phyloP scores from a whole-genome alignment of 148 eudicot genomes.

The Beta vulgaris region DNA sequence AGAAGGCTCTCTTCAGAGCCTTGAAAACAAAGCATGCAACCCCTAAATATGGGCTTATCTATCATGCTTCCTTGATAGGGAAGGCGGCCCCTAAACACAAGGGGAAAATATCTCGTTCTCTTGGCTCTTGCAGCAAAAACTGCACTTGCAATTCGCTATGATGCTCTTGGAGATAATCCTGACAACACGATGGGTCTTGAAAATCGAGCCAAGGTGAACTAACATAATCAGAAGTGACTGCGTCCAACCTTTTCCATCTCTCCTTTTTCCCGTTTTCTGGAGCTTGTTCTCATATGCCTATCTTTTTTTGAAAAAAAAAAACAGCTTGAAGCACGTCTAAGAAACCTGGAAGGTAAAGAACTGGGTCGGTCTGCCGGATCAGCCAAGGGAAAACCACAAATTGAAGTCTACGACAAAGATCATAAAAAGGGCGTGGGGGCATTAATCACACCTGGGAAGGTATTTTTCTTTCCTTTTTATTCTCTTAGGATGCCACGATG shows the following conservation, averaged over 20 bases:
- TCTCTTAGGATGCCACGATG: too few relatives aligned
- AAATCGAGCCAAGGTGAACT: constrained; percentile 67
- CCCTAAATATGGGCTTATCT: constrained; percentile 92
- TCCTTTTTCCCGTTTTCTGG: not conserved
- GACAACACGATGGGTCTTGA: constrained; percentile 91
- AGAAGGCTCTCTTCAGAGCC: constrained; percentile 95
- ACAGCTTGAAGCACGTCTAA: constrained; percentile 84
- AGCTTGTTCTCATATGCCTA: constrained; percentile 14
- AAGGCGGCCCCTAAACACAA: constrained; percentile 96
- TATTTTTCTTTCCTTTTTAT: constrained; percentile 17
- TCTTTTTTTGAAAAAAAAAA: not conserved
- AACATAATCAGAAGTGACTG: not conserved
- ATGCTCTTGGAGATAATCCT: constrained; percentile 83
- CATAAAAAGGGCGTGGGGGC: constrained; percentile 78
- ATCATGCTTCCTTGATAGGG: constrained; percentile 91
- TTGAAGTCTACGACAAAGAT: constrained; percentile 85
- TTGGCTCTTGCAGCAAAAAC: constrained; percentile 93
- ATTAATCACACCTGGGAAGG: constrained; percentile 89
- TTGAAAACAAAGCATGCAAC: constrained; percentile 95
- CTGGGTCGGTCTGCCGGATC: constrained; percentile 84
- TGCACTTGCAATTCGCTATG: constrained; percentile 82
- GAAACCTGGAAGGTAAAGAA: constrained; percentile 86
- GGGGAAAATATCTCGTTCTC: constrained; percentile 90
- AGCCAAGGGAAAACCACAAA: constrained; percentile 92
- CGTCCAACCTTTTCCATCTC: not conserved